Percentiles rank a stretch among this genome's conserved stretches.
Evolutionary conservation across 2,329 filamentous ascomycete genomes (phyloP).

Genomic region (Leptoxyphium fumago): DNA sequence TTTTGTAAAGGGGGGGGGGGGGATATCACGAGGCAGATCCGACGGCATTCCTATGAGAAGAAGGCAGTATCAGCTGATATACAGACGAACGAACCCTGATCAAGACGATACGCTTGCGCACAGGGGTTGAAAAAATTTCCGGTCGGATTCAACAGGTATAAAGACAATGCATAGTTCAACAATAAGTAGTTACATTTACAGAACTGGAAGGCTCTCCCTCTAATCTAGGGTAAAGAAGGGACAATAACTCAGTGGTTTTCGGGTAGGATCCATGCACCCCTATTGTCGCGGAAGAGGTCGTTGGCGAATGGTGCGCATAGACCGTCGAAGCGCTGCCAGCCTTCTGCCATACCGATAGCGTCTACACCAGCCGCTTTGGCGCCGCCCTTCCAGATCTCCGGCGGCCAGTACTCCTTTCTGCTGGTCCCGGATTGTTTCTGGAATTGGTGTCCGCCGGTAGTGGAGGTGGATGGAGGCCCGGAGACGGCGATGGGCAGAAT

Average conservation of each 20-base stretch:
- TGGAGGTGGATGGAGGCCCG: constrained; percentile 12
- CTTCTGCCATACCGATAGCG: constrained; percentile 17
- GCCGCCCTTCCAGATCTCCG: constrained; percentile 33
- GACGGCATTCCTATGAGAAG: too few species aligned
- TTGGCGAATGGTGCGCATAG: constrained; percentile 30
- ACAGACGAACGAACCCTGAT: too few species aligned
- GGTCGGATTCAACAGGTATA: too few species aligned
- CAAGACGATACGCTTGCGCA: too few species aligned
- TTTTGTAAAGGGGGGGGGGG: too few species aligned
- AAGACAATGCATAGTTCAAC: too few species aligned
- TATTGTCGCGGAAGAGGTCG: constrained; percentile 31
- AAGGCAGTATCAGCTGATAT: too few species aligned
- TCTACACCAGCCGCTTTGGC: constrained; percentile 22
- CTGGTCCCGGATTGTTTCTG: constrained; percentile 14
- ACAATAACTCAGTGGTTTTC: constrained; percentile 5
- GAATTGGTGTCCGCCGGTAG: background rate
- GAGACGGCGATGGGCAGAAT: constrained; percentile 18
- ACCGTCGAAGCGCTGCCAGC: constrained; percentile 30
- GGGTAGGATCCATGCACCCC: constrained; percentile 21
- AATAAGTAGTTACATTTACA: too few species aligned
- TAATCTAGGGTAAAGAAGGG: too few species aligned
- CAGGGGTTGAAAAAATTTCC: too few species aligned
- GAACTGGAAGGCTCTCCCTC: too few species aligned
- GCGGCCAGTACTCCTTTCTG: constrained; percentile 24
- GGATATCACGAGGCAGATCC: too few species aligned